Evolutionary conservation across 495 filamentous ascomycete species (phyloP), one percentile per base, ranked within the genome.

Genomic region (Hyphodiscus hymeniophilus): DNA sequence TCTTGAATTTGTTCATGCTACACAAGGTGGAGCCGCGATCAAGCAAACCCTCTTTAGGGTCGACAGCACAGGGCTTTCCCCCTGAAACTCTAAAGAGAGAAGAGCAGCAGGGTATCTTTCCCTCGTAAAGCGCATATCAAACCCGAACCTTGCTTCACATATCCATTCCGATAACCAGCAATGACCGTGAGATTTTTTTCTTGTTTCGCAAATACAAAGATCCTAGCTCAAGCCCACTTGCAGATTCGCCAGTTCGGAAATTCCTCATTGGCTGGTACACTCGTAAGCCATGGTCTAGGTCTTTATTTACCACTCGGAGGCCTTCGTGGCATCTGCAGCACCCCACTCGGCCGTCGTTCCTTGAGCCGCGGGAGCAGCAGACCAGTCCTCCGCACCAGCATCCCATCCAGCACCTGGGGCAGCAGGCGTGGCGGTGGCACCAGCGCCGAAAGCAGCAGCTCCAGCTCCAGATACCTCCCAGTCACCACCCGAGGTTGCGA

Each of bases 41-140:
- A 75, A 74, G 72, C 26, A 28, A 28, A 28, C 71, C 64, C 67
- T 69, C 60, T 71, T 68, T 58, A 52, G 30, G 33, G 16, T 54
- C 50, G 54, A 47, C 31, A 42, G 44, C 79, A 88, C 88, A 94
- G 87, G 89, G 89, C 89, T 86, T 95, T 95, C 89, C 86, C 87
- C 83, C 77, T 72, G 68, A 65, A 63, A 60, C 52, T 64, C 64
- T 63, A 62, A 58, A 63, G 59, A 58, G 58, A 66, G 20, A 70
- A 74, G 67, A 74, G 69, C 54, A 54, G 52, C 57, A 59, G 67
- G 73, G 79, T 92, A 87, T 95, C 89, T 95, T 95, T 95, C 89
- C 89, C 87, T 95, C 89, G 83, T 95, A 73, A 45, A 92, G 87
- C 78, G 79, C 80, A 69, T 28, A 67, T 76, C 73, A 73, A 81